These are phyloP conservation scores for Euphrasia confusa DNA, from an alignment of 257 asterid genomes.

Conservation along the genomic window DNA sequence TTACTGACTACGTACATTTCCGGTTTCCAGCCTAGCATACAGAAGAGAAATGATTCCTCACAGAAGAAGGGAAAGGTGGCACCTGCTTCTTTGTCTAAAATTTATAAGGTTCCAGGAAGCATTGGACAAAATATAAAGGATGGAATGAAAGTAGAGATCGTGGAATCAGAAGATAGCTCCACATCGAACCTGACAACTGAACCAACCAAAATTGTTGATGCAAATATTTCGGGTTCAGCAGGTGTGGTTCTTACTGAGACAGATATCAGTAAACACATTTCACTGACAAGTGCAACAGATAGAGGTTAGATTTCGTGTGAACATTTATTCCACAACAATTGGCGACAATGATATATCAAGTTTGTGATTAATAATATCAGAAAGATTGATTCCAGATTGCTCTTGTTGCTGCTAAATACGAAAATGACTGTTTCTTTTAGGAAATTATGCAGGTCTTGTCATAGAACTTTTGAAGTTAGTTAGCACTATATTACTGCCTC, in stretches of 20 bases:
- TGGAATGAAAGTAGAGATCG: constrained; percentile 1
- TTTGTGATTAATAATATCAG: not conserved
- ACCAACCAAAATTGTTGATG: constrained; percentile 1
- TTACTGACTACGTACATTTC: constrained; percentile 6
- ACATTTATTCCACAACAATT: not conserved
- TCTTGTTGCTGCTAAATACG: not conserved
- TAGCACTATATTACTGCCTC: not conserved
- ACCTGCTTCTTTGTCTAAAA: constrained; percentile 15
- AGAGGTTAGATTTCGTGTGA: not conserved
- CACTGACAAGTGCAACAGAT: not conserved
- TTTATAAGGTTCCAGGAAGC: not conserved
- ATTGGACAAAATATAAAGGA: constrained; percentile 21
- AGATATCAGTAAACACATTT: not conserved
- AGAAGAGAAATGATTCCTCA: constrained; percentile 36
- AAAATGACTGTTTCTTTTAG: not conserved
- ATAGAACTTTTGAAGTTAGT: constrained; percentile 15
- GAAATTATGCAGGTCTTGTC: not conserved
- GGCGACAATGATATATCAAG: not conserved
- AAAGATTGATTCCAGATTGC: not conserved
- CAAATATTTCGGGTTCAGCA: not conserved
- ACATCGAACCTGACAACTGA: not conserved
- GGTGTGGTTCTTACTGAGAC: not conserved
- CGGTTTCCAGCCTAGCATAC: constrained; percentile 33
- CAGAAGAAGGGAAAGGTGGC: constrained; percentile 24
- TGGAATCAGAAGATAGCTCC: constrained; percentile 1